Percentiles rank a stretch among this genome's conserved stretches.
Evolutionary conservation across 2,329 filamentous ascomycete genomes (phyloP).

Genomic region (Calonectria pseudoreteaudii): DNA sequence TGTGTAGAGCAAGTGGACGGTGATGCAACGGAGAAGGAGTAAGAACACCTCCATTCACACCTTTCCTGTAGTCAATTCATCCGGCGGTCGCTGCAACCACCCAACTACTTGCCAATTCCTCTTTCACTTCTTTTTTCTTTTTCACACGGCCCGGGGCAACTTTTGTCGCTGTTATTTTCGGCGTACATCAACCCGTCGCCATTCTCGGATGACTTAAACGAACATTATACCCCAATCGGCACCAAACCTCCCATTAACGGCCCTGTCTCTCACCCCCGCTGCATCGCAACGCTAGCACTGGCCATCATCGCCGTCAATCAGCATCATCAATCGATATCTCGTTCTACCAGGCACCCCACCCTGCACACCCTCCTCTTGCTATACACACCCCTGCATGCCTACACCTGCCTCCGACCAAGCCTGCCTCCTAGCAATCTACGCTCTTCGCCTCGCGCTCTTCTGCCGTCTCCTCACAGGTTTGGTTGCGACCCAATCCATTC

Average conservation of each 20-base stretch:
- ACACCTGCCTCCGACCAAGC: slow-evolving; percentile 9
- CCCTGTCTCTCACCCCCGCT: not conserved
- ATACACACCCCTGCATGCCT: slow-evolving; percentile 21
- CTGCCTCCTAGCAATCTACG: slow-evolving; percentile 29
- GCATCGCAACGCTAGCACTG: slow-evolving; percentile 19
- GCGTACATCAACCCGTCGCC: slow-evolving; percentile 12
- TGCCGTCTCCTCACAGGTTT: slow-evolving; percentile 12
- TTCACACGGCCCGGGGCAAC: slow-evolving; percentile 1
- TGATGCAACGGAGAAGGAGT: not conserved
- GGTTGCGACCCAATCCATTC: slow-evolving; percentile 37
- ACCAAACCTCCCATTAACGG: slow-evolving; percentile 9
- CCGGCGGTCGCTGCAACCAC: slow-evolving; percentile 29
- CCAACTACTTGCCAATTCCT: not conserved
- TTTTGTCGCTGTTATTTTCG: not conserved
- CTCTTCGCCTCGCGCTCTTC: slow-evolving; percentile 16
- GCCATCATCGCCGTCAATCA: slow-evolving; percentile 25
- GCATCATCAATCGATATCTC: slow-evolving; percentile 44
- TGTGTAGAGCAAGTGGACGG: not conserved
- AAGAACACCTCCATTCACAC: not conserved
- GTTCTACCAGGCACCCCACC: slow-evolving; percentile 40
- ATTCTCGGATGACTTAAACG: slow-evolving; percentile 15
- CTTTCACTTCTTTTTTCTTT: not conserved
- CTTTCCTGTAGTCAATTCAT: slow-evolving; percentile 27
- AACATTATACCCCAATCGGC: not conserved
- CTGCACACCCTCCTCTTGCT: slow-evolving; percentile 22